Percentiles rank a stretch among this genome's conserved stretches.
phyloP scores from a whole-genome alignment of 768 basidiomycete species.

The Pilatotrama ljubarskyi region DNA sequence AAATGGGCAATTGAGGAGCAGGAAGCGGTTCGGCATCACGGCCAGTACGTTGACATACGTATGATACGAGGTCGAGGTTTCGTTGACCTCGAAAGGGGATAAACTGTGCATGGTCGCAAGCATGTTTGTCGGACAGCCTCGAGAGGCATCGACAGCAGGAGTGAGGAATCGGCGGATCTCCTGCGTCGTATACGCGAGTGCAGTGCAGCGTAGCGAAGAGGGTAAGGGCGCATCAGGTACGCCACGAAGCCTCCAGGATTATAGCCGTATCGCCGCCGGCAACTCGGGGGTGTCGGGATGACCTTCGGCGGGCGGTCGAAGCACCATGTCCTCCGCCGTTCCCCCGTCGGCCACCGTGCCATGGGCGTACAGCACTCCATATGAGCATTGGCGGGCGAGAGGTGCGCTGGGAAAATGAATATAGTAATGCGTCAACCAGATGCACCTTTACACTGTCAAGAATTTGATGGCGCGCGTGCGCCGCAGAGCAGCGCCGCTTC shows the following conservation, averaged over 20 bases:
- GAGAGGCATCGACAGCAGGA: background rate
- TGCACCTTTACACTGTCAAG: constrained; percentile 13
- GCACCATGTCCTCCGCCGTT: background rate
- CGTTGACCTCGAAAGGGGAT: background rate
- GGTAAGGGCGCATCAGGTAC: background rate
- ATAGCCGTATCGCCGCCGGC: background rate
- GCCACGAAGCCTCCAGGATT: background rate
- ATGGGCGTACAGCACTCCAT: background rate
- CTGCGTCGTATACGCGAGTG: background rate
- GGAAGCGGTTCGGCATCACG: too few species aligned
- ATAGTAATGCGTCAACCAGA: background rate
- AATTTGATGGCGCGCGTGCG: constrained; percentile 9
- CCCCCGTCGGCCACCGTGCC: constrained; percentile 5
- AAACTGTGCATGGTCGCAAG: background rate
- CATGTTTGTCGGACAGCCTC: background rate
- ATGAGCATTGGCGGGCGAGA: background rate
- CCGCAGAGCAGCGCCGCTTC: background rate
- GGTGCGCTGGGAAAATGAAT: background rate
- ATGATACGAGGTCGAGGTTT: background rate
- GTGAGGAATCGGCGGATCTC: background rate
- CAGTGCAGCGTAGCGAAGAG: background rate
- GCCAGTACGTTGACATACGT: background rate
- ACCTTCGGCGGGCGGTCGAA: background rate
- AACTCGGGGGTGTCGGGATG: background rate
- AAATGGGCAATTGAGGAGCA: too few species aligned